phyloP scores from a whole-genome alignment of 345 rosid genomes.

The Dimocarpus longan region DNA sequence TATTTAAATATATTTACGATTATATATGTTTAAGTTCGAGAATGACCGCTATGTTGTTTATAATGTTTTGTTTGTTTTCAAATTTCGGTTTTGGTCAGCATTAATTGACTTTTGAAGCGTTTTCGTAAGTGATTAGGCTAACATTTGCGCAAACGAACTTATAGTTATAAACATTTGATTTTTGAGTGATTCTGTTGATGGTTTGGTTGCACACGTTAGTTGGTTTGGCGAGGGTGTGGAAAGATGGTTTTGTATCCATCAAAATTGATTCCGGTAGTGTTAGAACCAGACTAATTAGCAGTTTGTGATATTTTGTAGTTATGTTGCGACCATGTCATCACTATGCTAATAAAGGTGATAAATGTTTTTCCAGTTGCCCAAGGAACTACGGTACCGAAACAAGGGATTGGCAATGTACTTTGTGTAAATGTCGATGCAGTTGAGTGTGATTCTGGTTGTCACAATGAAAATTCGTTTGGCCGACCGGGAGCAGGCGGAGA shows the following conservation, averaged over 20 bases:
- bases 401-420: constrained; percentile 31
- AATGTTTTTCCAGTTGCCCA: constrained; percentile 41
- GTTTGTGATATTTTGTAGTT: not conserved
- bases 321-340: not conserved
- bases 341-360: constrained; percentile 7
- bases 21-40: not conserved
- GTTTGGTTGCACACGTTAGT: not conserved
- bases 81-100: not conserved
- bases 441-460: constrained; percentile 38
- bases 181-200: not conserved
- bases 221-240: not conserved
- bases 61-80: not conserved
- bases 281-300: not conserved
- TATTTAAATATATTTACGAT: too few relatives aligned
- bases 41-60: not conserved
- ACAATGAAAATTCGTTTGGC: constrained; percentile 24
- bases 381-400: constrained; percentile 34
- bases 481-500: constrained; percentile 17
- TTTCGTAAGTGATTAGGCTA: not conserved
- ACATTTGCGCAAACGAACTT: not conserved
- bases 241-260: not conserved
- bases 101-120: not conserved
- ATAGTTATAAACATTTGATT: not conserved
- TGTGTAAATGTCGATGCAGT: constrained; percentile 44
- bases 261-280: not conserved